Conservation (phyloP, 2,329 filamentous ascomycete genomes). For the Microsporum audouinii region DNA sequence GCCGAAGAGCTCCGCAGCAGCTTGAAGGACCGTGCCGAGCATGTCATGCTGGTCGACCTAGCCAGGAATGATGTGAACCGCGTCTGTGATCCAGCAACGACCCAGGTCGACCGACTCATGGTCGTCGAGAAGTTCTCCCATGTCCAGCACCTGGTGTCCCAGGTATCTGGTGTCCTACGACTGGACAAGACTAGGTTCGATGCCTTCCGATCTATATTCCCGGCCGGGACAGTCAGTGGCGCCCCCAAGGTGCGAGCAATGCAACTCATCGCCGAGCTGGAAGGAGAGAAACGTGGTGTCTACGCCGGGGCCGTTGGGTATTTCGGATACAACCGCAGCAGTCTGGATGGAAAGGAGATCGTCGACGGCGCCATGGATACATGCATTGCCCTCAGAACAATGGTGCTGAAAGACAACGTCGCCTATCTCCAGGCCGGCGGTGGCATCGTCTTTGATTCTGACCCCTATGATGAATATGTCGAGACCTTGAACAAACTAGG, state of each 20-base stretch:
- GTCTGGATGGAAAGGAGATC: conserved; percentile 47
- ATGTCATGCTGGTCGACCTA: conserved; percentile 96
- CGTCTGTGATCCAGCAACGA: conserved; percentile 80
- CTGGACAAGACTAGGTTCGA: conserved; percentile 81
- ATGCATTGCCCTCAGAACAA: conserved; percentile 71
- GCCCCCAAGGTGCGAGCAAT: conserved; percentile 94
- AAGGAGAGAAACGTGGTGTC: conserved; percentile 84
- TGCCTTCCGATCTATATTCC: conserved; percentile 92
- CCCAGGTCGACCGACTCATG: conserved; percentile 88
- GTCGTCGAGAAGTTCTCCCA: conserved; percentile 90
- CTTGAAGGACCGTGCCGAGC: conserved; percentile 84
- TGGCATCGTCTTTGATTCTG: conserved; percentile 89
- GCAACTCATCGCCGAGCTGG: conserved; percentile 91
- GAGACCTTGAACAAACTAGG: conserved; percentile 96
- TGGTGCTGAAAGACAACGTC: conserved; percentile 83
- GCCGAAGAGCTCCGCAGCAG: conserved; percentile 66
- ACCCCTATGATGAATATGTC: conserved; percentile 81
- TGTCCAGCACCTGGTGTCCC: conserved; percentile 91
- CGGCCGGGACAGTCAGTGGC: conserved; percentile 87
- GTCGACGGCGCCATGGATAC: conserved; percentile 86
- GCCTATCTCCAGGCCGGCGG: conserved; percentile 81
- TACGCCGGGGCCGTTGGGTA: conserved; percentile 96
- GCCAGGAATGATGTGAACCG: conserved; percentile 95
- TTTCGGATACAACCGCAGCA: conserved; percentile 74
- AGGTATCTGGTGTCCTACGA: conserved; percentile 84